Evolutionary conservation across 495 filamentous ascomycete species (phyloP), one percentile per base, ranked within the genome.

Genomic region (Hypoxylon subgilvum): DNA sequence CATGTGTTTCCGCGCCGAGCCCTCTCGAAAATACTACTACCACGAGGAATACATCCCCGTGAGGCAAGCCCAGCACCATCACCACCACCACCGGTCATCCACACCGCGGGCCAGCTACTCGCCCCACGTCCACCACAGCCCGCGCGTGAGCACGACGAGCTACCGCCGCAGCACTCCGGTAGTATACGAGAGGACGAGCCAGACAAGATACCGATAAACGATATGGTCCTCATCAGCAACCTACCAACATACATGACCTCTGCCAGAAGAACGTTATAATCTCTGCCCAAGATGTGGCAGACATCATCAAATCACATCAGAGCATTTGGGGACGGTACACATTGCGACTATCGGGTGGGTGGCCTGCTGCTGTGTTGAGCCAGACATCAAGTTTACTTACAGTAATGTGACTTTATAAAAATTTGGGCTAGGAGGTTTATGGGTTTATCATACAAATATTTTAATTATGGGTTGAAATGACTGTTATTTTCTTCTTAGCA

Each of bases 1-100:
- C n/a, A n/a, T 79, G 76, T 79, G 76, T 55, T 74, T 79, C 66
- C 65, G 70, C 38, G 39, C 57, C n/a, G 43, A 60, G 13, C 65
- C 70, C 19, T 56, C 64, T n/a, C 66, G 70, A 14, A 74, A 73
- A 36, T 77, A 79, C 66, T 79, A 79, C 65, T 79, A 79, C 64
- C 74, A 74, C 67, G 74, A 79, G 64, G 76, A 79, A 45, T 70
- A 72, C 52, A 74, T 77, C 46, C 76, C 74, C 49, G 67, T 68
- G 49, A 51, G 72, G 18, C 68, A 61, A 32, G 63, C 57, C 18
- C 18, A 54, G 16, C 45, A 63, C 50, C 62, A 63, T n/a, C 65
- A 67, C 35, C 58, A 64, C 14, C 67, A 73, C 47, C 66, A 65
- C 43, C 31, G 12, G 31, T 47, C 62, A 4, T 57, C 60, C 6